These are phyloP conservation scores for Phytophthora melonis DNA, from an alignment of 352 stramenopile genomes.

Conservation along the genomic window DNA sequence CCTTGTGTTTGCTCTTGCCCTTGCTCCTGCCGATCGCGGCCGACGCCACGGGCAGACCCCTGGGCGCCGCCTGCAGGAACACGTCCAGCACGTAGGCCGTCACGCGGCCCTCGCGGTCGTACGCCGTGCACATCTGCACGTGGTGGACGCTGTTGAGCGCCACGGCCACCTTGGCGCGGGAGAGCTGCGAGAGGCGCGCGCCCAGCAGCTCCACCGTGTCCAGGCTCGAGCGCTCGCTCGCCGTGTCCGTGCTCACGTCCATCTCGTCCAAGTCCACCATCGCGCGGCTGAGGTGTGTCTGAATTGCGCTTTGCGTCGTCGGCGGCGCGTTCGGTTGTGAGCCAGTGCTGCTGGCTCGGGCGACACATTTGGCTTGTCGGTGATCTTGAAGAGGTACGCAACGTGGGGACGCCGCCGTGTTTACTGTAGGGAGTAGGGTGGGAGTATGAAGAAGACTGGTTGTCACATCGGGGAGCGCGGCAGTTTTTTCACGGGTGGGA, in stretches of 20 bases:
- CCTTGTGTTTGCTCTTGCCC: no score
- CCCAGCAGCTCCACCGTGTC: slow-evolving; percentile 28
- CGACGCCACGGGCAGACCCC: slow-evolving; percentile 43
- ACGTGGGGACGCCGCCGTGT: slow-evolving; percentile 6
- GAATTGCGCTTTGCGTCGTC: slow-evolving; percentile 3
- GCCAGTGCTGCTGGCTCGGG: neutral
- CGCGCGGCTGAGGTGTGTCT: neutral
- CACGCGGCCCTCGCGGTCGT: slow-evolving; percentile 40
- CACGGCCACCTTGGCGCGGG: slow-evolving; percentile 46
- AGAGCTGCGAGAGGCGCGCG: slow-evolving; percentile 36
- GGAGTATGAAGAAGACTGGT: slow-evolving; percentile 20
- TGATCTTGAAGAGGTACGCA: slow-evolving; percentile 30
- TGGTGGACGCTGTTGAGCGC: slow-evolving; percentile 69
- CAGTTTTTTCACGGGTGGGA: slow-evolving; percentile 9
- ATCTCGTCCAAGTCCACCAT: slow-evolving; percentile 21
- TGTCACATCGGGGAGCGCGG: slow-evolving; percentile 12
- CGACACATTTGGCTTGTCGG: neutral
- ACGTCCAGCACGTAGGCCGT: slow-evolving; percentile 65
- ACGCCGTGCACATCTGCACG: slow-evolving; percentile 51
- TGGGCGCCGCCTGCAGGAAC: slow-evolving; percentile 50
- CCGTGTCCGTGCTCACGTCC: slow-evolving; percentile 25
- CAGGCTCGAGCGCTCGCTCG: slow-evolving; percentile 33
- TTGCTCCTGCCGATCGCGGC: neutral
- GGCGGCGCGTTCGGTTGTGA: slow-evolving; percentile 16
- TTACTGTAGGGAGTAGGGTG: slow-evolving; percentile 23